Conservation (phyloP, 768 basidiomycete genomes). For the Albatrellus ellisii region DNA sequence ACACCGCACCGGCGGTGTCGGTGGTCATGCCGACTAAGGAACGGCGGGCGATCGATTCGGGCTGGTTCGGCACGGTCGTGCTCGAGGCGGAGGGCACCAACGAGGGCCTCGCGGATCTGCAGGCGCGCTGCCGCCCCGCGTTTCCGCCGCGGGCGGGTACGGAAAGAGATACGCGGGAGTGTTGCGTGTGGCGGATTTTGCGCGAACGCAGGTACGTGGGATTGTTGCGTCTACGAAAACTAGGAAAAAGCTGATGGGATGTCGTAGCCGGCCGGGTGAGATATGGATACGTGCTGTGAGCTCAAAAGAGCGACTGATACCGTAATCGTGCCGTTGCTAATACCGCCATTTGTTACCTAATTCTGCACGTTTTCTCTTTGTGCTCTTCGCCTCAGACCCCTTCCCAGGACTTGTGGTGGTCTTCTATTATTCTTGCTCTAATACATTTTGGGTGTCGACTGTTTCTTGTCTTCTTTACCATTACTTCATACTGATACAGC, state of each 20-base stretch:
- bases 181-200: conserved; percentile 55
- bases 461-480: background rate
- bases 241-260: conserved; percentile 5
- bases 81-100: conserved; percentile 84
- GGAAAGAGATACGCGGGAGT: conserved; percentile 30
- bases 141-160: conserved; percentile 42
- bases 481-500: no score
- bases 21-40: conserved; percentile 17
- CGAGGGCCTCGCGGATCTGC: conserved; percentile 69
- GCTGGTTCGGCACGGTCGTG: conserved; percentile 76
- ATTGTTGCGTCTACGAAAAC: background rate
- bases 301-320: conserved; percentile 47
- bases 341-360: no score
- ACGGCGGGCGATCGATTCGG: conserved; percentile 42
- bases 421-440: conserved; percentile 17
- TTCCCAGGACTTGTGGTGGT: no score
- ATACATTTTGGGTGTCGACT: conserved; percentile 1
- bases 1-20: conserved; percentile 21
- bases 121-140: conserved; percentile 54
- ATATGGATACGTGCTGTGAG: conserved; percentile 59
- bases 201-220: conserved; percentile 59
- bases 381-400: no score
- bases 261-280: conserved; percentile 57
- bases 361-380: no score
- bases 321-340: conserved; percentile 5